phyloP scores from a whole-genome alignment of 129 eudicot species.

The sunflower (Helianthus annuus) region HanXRQr2.0-SUNRISE NC_035436.2:60897035-60897534 shows the following conservation, averaged over 20 bases:
- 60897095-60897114: conserved; percentile 57
- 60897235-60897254: conserved; percentile 89
- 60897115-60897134: conserved; percentile 68
- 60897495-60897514: no score
- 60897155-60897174: conserved; percentile 74
- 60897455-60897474: no score
- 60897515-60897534: no score
- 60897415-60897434: not conserved
- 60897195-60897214: conserved; percentile 97
- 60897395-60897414: not conserved
- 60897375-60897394: not conserved
- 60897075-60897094: not conserved
- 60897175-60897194: conserved; percentile 82
- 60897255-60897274: conserved; percentile 89
- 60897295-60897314: conserved; percentile 59
- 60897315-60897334: conserved; percentile 45
- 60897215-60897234: conserved; percentile 71
- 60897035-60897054: not conserved
- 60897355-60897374: not conserved
- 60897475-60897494: no score
- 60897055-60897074: not conserved
- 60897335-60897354: not conserved
- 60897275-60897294: conserved; percentile 87
- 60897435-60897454: not conserved
- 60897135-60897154: conserved; percentile 87